A percentile compares a stretch with the other conserved stretches of the same genome.
These are phyloP conservation scores for Cytospora chrysosperma DNA, from an alignment of 2,329 filamentous ascomycete species.

Conservation along the genomic window DNA sequence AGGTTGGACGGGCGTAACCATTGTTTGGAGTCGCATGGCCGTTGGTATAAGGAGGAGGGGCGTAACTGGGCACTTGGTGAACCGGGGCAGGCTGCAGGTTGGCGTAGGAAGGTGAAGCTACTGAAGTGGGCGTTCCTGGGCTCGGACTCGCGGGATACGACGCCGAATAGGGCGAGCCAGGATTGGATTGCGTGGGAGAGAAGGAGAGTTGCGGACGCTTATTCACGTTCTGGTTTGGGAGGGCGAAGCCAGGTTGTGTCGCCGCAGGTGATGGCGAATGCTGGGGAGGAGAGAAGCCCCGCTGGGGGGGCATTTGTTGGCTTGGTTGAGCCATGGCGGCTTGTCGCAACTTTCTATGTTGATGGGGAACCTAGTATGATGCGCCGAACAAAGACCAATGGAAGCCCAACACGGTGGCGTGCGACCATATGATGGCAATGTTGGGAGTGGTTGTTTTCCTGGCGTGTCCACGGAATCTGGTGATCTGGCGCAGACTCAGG, in stretches of 20 bases:
- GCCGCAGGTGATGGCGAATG: conserved; percentile 60
- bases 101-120: conserved; percentile 40
- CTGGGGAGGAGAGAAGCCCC: conserved; percentile 62
- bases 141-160: conserved; percentile 18
- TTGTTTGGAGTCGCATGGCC: conserved; percentile 28
- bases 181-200: conserved; percentile 18
- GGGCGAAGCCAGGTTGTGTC: conserved; percentile 53
- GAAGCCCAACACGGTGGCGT: not conserved
- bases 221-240: conserved; percentile 33
- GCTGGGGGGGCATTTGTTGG: conserved; percentile 44
- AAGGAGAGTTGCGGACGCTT: not conserved
- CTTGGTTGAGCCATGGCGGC: conserved; percentile 28
- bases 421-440: not conserved
- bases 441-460: not conserved
- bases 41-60: conserved; percentile 27
- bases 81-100: conserved; percentile 28
- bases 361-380: not conserved
- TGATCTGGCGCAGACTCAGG: conserved; percentile 21
- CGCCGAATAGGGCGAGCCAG: conserved; percentile 12
- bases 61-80: conserved; percentile 30
- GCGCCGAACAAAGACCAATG: not conserved
- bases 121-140: conserved; percentile 26
- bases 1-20: conserved; percentile 20
- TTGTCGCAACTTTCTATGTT: not conserved
- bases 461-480: not conserved